Conservation (phyloP, 1,284 basidiomycete genomes). For the Boletus semigastroideus region DNA sequence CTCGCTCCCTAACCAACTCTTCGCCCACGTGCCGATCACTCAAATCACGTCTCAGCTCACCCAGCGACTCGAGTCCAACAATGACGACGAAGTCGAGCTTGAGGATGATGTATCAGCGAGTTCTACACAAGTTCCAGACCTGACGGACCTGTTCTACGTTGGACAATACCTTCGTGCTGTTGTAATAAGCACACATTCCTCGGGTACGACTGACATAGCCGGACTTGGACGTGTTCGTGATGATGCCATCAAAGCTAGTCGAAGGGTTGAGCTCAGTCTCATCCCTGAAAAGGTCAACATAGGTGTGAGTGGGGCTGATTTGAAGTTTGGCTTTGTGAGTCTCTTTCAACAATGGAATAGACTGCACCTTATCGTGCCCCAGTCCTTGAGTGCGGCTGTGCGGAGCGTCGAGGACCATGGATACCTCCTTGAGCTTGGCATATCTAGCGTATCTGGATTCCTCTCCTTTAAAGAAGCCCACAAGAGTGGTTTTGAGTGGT, state of each 20-base stretch:
- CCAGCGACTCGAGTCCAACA: constrained; percentile 59
- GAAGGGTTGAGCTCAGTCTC: constrained; percentile 87
- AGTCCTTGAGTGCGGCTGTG: constrained; percentile 78
- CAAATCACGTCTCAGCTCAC: constrained; percentile 90
- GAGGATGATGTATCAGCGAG: constrained; percentile 44
- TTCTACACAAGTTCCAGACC: constrained; percentile 54
- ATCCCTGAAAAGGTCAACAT: constrained; percentile 85
- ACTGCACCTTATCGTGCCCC: constrained; percentile 2
- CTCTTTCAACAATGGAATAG: neutral
- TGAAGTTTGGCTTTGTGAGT: constrained; percentile 75
- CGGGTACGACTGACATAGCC: constrained; percentile 58
- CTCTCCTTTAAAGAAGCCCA: constrained; percentile 68
- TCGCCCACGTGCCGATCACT: constrained; percentile 94
- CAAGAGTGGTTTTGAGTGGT: constrained; percentile 40
- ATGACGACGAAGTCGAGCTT: constrained; percentile 46
- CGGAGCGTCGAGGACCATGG: constrained; percentile 94
- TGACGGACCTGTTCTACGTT: constrained; percentile 74
- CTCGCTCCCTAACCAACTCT: constrained; percentile 93
- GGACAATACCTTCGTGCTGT: constrained; percentile 88
- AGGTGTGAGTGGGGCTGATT: constrained; percentile 78
- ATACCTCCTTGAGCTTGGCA: constrained; percentile 86
- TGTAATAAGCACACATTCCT: constrained; percentile 65
- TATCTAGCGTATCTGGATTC: constrained; percentile 76
- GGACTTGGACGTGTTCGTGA: constrained; percentile 62
- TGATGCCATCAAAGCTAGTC: constrained; percentile 64